These are phyloP conservation scores for Blastomyces percursus DNA, from an alignment of 2,329 filamentous ascomycete species.

Conservation along the genomic window DNA sequence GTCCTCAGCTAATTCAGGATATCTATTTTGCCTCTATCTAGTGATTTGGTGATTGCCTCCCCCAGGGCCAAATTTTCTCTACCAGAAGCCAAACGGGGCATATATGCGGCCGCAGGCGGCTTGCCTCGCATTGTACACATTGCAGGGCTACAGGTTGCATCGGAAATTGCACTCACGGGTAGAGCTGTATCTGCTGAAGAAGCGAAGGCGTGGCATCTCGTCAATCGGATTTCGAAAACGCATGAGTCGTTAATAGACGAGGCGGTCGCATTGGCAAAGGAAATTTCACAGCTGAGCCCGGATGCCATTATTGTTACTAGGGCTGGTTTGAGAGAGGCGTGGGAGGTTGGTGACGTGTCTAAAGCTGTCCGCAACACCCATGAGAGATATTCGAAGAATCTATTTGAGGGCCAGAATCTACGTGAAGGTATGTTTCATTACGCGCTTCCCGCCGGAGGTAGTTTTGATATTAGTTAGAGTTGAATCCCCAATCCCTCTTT, in stretches of 20 bases:
- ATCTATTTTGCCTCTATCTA: slow-evolving; percentile 40
- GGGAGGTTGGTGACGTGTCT: slow-evolving; percentile 55
- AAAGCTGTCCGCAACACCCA: slow-evolving; percentile 67
- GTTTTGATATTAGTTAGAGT: no score
- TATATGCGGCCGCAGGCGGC: slow-evolving; percentile 60
- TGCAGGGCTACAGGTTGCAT: slow-evolving; percentile 57
- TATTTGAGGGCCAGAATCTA: slow-evolving; percentile 73
- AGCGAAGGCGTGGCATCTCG: slow-evolving; percentile 52
- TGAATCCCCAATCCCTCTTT: slow-evolving; percentile 20
- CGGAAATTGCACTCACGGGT: slow-evolving; percentile 60
- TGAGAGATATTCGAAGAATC: slow-evolving; percentile 66
- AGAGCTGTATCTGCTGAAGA: slow-evolving; percentile 48
- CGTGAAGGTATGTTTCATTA: slow-evolving; percentile 68
- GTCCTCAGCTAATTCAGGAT: background rate
- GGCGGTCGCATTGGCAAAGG: slow-evolving; percentile 49
- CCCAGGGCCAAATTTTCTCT: slow-evolving; percentile 51
- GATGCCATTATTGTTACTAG: slow-evolving; percentile 63
- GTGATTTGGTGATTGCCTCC: slow-evolving; percentile 57
- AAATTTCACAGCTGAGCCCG: slow-evolving; percentile 54
- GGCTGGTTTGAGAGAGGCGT: slow-evolving; percentile 57
- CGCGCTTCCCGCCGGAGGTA: no score
- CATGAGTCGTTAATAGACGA: slow-evolving; percentile 71
- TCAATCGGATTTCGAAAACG: slow-evolving; percentile 52
- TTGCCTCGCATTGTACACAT: slow-evolving; percentile 56
- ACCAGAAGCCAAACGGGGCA: slow-evolving; percentile 60